phyloP scores from a whole-genome alignment of 2,329 filamentous ascomycete genomes.

The Venturia nashicola region DNA sequence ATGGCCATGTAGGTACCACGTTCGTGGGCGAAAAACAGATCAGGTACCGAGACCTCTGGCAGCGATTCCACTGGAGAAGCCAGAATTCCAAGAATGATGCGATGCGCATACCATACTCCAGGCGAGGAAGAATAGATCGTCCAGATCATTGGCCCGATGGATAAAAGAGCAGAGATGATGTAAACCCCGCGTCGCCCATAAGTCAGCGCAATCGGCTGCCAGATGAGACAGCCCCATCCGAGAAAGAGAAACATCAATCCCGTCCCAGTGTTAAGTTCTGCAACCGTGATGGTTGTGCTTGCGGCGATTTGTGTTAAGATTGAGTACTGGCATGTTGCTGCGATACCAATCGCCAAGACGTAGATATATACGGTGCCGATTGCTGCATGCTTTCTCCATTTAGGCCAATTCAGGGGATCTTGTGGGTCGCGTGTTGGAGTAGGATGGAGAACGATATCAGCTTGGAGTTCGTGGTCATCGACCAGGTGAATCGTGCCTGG shows the following conservation, averaged over 20 bases:
- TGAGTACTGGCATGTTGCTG: conserved; percentile 37
- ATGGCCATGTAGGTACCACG: conserved; percentile 14
- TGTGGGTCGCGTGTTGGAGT: conserved; percentile 32
- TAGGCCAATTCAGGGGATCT: conserved; percentile 35
- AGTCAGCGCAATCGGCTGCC: conserved; percentile 40
- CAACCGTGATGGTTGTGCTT: conserved; percentile 32
- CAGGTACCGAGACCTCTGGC: conserved; percentile 9
- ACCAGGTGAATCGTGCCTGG: conserved; percentile 33
- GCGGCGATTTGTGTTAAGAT: conserved; percentile 35
- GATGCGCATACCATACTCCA: conserved; percentile 8
- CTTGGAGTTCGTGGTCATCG: conserved; percentile 24
- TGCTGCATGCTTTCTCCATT: conserved; percentile 6
- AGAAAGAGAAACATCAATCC: conserved; percentile 41
- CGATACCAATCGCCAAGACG: conserved; percentile 35
- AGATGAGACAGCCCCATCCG: conserved; percentile 39
- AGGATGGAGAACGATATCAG: conserved; percentile 22
- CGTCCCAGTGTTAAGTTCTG: conserved; percentile 36
- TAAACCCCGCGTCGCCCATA: conserved; percentile 40
- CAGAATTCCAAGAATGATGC: conserved; percentile 15
- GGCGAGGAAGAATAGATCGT: neutral
- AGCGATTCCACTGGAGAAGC: conserved; percentile 15
- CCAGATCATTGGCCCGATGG: conserved; percentile 16
- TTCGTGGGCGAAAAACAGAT: conserved; percentile 13
- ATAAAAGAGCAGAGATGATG: conserved; percentile 28
- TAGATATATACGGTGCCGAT: conserved; percentile 24